phyloP scores from a whole-genome alignment of 1,284 basidiomycete genomes.

The Malassezia yamatoensis region DNA sequence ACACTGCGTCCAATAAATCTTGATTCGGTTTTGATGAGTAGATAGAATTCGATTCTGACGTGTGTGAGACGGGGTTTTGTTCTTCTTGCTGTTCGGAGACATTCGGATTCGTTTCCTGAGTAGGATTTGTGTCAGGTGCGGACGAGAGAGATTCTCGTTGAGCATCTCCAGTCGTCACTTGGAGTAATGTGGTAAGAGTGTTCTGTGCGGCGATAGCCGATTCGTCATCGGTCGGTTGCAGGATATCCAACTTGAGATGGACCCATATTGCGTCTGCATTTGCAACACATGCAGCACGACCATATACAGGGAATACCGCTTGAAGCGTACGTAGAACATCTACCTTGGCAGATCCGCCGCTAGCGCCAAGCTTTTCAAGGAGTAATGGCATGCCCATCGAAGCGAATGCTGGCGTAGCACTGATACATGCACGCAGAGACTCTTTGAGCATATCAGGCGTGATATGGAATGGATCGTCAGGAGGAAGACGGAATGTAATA shows the following conservation, averaged over 20 bases:
- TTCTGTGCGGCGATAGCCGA: constrained; percentile 27
- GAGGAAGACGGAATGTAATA: constrained; percentile 88
- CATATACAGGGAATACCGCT: constrained; percentile 40
- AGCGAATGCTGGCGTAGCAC: constrained; percentile 71
- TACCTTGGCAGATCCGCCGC: constrained; percentile 67
- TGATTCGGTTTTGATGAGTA: constrained; percentile 21
- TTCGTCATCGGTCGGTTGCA: constrained; percentile 44
- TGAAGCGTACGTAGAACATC: constrained; percentile 38
- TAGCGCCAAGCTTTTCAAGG: constrained; percentile 79
- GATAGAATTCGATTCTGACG: neutral
- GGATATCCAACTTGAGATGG: constrained; percentile 40
- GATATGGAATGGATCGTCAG: constrained; percentile 88
- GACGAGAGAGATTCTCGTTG: neutral
- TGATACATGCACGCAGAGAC: constrained; percentile 63
- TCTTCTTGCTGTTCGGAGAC: neutral
- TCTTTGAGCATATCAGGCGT: constrained; percentile 73
- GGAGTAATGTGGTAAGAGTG: constrained; percentile 30
- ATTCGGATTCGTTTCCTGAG: neutral
- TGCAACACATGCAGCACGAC: constrained; percentile 29
- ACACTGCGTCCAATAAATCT: constrained; percentile 32
- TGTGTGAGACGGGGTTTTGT: neutral
- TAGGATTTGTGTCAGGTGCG: neutral
- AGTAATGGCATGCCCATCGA: constrained; percentile 75
- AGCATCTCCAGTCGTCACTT: constrained; percentile 12
- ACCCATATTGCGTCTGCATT: constrained; percentile 36